Conservation (phyloP, 2,329 filamentous ascomycete species). For the Tetracladium maxilliforme region DNA sequence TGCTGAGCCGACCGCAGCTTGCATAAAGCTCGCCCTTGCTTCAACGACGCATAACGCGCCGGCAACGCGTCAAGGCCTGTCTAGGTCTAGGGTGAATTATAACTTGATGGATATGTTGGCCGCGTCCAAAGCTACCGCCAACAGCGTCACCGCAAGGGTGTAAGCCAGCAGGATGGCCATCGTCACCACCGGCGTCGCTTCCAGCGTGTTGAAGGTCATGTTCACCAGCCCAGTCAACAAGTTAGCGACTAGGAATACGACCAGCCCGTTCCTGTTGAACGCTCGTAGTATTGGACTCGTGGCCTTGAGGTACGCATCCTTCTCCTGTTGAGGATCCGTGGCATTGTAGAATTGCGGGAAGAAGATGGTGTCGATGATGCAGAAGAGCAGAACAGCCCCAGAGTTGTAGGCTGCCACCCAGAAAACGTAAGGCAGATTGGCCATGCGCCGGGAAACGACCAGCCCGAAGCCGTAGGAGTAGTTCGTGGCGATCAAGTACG, state of each 20-base stretch:
- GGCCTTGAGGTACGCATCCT: slow-evolving; percentile 47
- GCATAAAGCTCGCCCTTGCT: too few relatives aligned
- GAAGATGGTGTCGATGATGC: slow-evolving; percentile 59
- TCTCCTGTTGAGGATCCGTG: slow-evolving; percentile 38
- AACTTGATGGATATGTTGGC: slow-evolving; percentile 59
- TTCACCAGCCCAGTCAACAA: slow-evolving; percentile 82
- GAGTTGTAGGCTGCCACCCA: slow-evolving; percentile 91
- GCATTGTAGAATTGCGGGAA: slow-evolving; percentile 60
- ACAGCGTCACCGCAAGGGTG: slow-evolving; percentile 45
- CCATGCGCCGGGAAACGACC: slow-evolving; percentile 72
- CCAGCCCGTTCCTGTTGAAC: slow-evolving; percentile 79
- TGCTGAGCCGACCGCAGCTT: too few relatives aligned
- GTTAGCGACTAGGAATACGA: slow-evolving; percentile 77
- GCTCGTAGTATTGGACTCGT: slow-evolving; percentile 72
- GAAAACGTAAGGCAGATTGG: slow-evolving; percentile 84
- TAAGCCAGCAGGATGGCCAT: slow-evolving; percentile 69
- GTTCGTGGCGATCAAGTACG: slow-evolving; percentile 57
- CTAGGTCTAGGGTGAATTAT: slow-evolving; percentile 16
- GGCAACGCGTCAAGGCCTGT: too few relatives aligned
- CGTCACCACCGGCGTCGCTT: slow-evolving; percentile 46
- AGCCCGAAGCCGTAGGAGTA: slow-evolving; percentile 58
- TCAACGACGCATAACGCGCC: too few relatives aligned
- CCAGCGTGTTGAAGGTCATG: slow-evolving; percentile 68
- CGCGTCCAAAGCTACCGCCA: slow-evolving; percentile 53
- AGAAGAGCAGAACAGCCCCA: slow-evolving; percentile 67